Percentiles rank a stretch among this genome's conserved stretches.
phyloP scores from a whole-genome alignment of 1,139 yeast genomes.

The Geotrichum histeridarum region DNA sequence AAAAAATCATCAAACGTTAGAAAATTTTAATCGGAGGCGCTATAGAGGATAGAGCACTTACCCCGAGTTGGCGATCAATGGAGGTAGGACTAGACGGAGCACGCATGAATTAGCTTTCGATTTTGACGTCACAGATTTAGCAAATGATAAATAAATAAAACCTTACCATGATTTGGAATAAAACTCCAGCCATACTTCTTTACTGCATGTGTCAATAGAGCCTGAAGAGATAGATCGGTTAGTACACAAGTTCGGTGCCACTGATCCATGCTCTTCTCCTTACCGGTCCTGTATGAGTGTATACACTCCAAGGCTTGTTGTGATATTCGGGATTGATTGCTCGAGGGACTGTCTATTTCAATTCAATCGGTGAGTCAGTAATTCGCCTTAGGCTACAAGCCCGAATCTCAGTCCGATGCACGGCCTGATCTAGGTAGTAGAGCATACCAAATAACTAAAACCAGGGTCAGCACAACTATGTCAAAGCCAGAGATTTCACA shows the following conservation, averaged over 20 bases:
- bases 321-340: constrained; percentile 35
- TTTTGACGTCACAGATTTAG: background rate
- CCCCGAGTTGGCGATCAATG: constrained; percentile 71
- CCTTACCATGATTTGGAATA: constrained; percentile 60
- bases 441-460: too few species aligned
- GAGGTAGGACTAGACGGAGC: background rate
- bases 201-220: constrained; percentile 65
- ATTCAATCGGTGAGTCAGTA: too few species aligned
- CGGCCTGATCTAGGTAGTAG: too few species aligned
- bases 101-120: too few species aligned
- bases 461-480: too few species aligned
- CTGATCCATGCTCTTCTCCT: background rate
- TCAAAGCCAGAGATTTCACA: constrained; percentile 30
- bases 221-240: constrained; percentile 36
- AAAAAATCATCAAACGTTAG: constrained; percentile 36
- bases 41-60: constrained; percentile 15
- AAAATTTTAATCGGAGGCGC: background rate
- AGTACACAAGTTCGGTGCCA: background rate
- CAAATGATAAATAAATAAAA: background rate
- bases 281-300: constrained; percentile 62
- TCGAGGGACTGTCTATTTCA: constrained; percentile 33
- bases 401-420: too few species aligned
- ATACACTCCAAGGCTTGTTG: constrained; percentile 56
- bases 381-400: too few species aligned
- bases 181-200: constrained; percentile 80